A percentile compares a stretch with the other conserved stretches of the same genome.
phyloP scores from a whole-genome alignment of 2,329 filamentous ascomycete genomes.

The Huntiella omanensis region DNA sequence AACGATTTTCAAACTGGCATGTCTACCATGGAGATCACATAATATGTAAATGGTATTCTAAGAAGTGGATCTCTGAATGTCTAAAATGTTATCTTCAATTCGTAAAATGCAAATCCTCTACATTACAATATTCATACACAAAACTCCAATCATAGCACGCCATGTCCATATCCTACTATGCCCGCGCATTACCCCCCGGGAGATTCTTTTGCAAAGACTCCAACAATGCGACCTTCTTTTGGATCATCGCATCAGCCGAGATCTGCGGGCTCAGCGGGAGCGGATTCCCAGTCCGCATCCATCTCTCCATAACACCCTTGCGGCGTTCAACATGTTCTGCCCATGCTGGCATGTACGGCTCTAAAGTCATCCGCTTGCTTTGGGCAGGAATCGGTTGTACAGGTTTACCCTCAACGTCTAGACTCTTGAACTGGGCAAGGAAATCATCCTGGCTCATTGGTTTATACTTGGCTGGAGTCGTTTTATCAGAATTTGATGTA shows the following conservation, averaged over 20 bases:
- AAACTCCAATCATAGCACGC: too few species aligned
- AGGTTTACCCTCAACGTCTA: too few species aligned
- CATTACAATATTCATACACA: too few species aligned
- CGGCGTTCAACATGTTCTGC: neutral
- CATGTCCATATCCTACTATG: neutral
- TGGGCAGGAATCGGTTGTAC: too few species aligned
- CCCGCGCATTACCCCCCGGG: neutral
- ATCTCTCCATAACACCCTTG: neutral
- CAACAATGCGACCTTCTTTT: slow-evolving; percentile 9
- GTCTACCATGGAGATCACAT: neutral
- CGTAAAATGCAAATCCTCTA: too few species aligned
- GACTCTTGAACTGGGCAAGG: too few species aligned
- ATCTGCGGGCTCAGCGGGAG: neutral
- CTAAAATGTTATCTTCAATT: neutral
- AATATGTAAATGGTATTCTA: neutral
- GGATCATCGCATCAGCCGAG: neutral
- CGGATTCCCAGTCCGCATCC: slow-evolving; percentile 1
- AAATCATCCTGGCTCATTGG: too few species aligned
- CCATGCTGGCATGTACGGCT: slow-evolving; percentile 6
- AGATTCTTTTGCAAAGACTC: slow-evolving; percentile 6
- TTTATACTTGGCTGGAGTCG: too few species aligned
- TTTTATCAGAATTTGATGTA: too few species aligned
- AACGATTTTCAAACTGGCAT: neutral
- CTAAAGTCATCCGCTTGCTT: neutral
- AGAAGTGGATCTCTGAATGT: neutral